A percentile compares a stretch with the other conserved stretches of the same genome.
These are phyloP conservation scores for Termitomyces sp. DNA, from an alignment of 768 basidiomycete genomes.

Conservation along the genomic window DNA sequence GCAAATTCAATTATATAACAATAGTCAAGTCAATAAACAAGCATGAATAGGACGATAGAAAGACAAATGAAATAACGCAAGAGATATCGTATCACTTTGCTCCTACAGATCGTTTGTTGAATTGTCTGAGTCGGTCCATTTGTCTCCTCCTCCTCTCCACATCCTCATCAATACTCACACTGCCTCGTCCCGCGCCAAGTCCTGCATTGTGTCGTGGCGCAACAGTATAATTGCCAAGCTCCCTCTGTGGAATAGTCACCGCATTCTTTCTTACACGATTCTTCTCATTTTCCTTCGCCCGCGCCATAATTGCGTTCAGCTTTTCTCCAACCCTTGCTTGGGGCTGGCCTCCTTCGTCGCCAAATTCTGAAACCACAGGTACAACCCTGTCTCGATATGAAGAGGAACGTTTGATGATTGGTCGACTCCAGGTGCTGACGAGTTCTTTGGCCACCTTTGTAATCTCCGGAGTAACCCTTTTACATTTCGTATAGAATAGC, in stretches of 20 bases:
- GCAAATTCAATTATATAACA: no score
- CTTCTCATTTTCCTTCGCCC: slow-evolving; percentile 65
- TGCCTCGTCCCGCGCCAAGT: slow-evolving; percentile 39
- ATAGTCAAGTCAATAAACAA: slow-evolving; percentile 1
- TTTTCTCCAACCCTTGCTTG: slow-evolving; percentile 32
- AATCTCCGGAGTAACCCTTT: slow-evolving; percentile 80
- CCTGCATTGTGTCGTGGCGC: slow-evolving; percentile 63
- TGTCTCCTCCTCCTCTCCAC: slow-evolving; percentile 70
- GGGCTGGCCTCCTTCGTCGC: slow-evolving; percentile 31
- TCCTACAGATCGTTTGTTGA: slow-evolving; percentile 44
- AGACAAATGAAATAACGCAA: background rate
- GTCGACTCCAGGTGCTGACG: slow-evolving; percentile 82
- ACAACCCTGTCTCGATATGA: slow-evolving; percentile 74
- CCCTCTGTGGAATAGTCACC: slow-evolving; percentile 75
- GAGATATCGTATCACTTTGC: slow-evolving; percentile 1
- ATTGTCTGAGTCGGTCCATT: slow-evolving; percentile 61
- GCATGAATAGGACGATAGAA: background rate
- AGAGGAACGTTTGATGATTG: slow-evolving; percentile 86
- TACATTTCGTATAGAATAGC: slow-evolving; percentile 94
- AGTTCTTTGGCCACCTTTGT: slow-evolving; percentile 79
- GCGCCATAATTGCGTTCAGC: slow-evolving; percentile 64
- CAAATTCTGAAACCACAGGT: slow-evolving; percentile 43
- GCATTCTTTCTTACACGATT: slow-evolving; percentile 69
- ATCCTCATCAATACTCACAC: slow-evolving; percentile 65
- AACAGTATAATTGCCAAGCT: slow-evolving; percentile 73